A percentile compares a stretch with the other conserved stretches of the same genome.
These are phyloP conservation scores for Sporothrix globosa DNA, from an alignment of 2,329 filamentous ascomycete genomes.

Conservation along the genomic window DNA sequence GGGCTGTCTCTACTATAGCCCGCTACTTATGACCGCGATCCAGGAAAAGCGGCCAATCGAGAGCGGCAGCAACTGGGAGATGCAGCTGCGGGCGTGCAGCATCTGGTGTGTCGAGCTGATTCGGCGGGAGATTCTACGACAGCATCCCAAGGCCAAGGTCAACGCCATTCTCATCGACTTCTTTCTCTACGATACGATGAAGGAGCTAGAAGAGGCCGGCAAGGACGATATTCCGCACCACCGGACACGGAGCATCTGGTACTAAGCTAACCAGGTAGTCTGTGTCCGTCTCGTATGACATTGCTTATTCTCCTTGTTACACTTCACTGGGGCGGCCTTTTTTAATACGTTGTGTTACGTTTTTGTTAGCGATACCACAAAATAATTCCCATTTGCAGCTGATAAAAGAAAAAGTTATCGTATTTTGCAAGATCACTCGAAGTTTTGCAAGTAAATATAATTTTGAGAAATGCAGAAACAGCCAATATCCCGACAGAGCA, in stretches of 20 bases:
- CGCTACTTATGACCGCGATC: slow-evolving; percentile 73
- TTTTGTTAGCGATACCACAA: slow-evolving; percentile 28
- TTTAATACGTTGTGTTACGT: not conserved
- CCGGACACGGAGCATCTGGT: slow-evolving; percentile 92
- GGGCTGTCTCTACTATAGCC: slow-evolving; percentile 82
- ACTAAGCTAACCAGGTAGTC: slow-evolving; percentile 44
- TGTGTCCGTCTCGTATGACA: not conserved
- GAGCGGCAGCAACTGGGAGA: slow-evolving; percentile 75
- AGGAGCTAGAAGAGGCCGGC: slow-evolving; percentile 71
- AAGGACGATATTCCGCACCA: slow-evolving; percentile 75
- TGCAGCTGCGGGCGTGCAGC: slow-evolving; percentile 86
- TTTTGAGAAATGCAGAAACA: not conserved
- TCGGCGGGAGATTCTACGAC: slow-evolving; percentile 72
- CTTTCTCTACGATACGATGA: slow-evolving; percentile 93
- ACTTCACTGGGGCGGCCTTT: not conserved
- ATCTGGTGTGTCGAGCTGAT: slow-evolving; percentile 97
- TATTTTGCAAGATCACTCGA: slow-evolving; percentile 21
- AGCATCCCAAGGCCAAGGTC: slow-evolving; percentile 70
- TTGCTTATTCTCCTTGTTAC: not conserved
- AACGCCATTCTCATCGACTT: slow-evolving; percentile 97
- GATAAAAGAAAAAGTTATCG: not conserved
- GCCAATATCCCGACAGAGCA: slow-evolving; percentile 9
- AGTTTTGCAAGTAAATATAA: not conserved
- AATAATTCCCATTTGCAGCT: not conserved
- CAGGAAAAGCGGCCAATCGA: slow-evolving; percentile 65